A percentile compares a stretch with the other conserved stretches of the same genome.
These are phyloP conservation scores for Trypanosoma theileri DNA, from an alignment of 208 protist species.

Conservation along the genomic window DNA sequence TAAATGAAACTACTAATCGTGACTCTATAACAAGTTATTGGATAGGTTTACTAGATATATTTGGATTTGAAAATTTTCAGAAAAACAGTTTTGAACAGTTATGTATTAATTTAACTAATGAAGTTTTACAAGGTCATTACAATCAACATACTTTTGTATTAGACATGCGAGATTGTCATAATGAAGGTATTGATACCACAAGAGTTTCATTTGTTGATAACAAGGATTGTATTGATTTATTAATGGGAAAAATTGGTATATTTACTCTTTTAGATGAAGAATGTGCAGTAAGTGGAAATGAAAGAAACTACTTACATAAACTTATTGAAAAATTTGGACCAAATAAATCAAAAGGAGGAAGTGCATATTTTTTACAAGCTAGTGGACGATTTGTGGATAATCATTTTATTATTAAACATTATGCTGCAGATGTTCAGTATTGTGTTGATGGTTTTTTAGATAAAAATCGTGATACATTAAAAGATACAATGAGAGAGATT, in stretches of 20 bases:
- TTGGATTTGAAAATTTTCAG: slow-evolving; percentile 79
- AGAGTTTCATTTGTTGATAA: slow-evolving; percentile 75
- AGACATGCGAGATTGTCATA: slow-evolving; percentile 56
- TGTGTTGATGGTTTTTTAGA: slow-evolving; percentile 33
- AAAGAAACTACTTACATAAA: slow-evolving; percentile 30
- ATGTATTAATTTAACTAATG: slow-evolving; percentile 96
- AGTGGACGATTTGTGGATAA: slow-evolving; percentile 23
- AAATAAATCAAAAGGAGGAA: slow-evolving; percentile 28
- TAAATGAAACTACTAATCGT: slow-evolving; percentile 36
- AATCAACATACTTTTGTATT: slow-evolving; percentile 84
- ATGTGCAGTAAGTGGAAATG: slow-evolving; percentile 34
- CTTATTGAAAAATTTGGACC: slow-evolving; percentile 28
- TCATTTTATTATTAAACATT: slow-evolving; percentile 67
- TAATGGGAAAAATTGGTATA: slow-evolving; percentile 33
- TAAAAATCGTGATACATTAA: slow-evolving; percentile 41
- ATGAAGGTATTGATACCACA: slow-evolving; percentile 84
- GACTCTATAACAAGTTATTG: slow-evolving; percentile 24
- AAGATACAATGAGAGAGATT: slow-evolving; percentile 33
- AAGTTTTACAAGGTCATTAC: slow-evolving; percentile 91
- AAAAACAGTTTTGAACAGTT: slow-evolving; percentile 95
- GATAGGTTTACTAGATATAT: slow-evolving; percentile 75
- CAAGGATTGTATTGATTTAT: slow-evolving; percentile 46
- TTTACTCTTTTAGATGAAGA: slow-evolving; percentile 46
- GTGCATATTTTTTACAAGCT: slow-evolving; percentile 21
- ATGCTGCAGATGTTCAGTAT: slow-evolving; percentile 68